Evolutionary conservation across 768 basidiomycete genomes (phyloP), one percentile per base, ranked within the genome.

Genomic region (Boletus fagicola): DNA sequence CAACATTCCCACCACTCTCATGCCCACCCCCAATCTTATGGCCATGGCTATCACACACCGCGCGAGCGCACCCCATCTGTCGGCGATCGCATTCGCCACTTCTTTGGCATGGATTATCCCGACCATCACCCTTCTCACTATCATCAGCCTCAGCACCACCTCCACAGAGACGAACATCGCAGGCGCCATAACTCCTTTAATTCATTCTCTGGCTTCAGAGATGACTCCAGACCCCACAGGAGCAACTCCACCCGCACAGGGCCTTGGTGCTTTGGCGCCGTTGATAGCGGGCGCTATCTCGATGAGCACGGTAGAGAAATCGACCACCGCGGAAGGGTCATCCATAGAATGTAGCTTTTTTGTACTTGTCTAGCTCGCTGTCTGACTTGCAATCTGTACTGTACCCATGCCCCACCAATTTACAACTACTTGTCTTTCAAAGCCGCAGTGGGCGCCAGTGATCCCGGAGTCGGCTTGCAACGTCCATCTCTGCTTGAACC

Each of bases 381-480:
- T 53, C 20, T 42, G 13, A 35, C 38, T 52, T 26, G 16, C 11
- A 12, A 28, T 3, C 30, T 58, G 56, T 56, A 58, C 44, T 8
- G 22, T 56, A 42, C 22, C 24, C 22, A 24, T 43, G 44, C 39
- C 16, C 43, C 24, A 1, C 20, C 46, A 47, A 53, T 52, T 7
- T 31, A 44, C n/a, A 12, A 7, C 33, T 22, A 1, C 1, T 5
- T 26, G 10, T 18, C 33, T 15, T 28, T 56, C 72, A 88, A 42
- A 83, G 72, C 57, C 74, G 80, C 54, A 85, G 81, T 0, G 85
- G 88, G 26, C 77, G 73, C 89, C 89, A 91, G 65, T 91, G 87
- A 28, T 76, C 78, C 51, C 73, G 79, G 59, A 90, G 67, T 47
- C 63, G 68, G 54, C 72, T 80, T 13, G 78, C 86, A 9, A 90